Evolutionary conservation across 2,329 filamentous ascomycete genomes (phyloP), one percentile per base, ranked within the genome.

Genomic region (Aspergillus chevalieri): DNA sequence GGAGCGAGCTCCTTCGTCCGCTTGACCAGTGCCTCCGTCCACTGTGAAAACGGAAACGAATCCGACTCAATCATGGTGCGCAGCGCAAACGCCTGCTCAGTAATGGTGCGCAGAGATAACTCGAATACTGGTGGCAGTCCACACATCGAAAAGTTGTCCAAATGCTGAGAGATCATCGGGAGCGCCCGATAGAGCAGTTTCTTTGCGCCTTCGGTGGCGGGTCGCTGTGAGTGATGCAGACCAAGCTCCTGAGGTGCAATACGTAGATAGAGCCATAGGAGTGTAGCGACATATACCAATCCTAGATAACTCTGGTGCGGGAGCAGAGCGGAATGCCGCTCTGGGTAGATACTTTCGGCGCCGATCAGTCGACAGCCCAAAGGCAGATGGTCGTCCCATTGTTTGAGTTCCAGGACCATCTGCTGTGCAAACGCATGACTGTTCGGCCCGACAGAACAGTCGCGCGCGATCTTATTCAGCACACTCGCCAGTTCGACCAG

Each of bases 401-500:
- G 62, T 44, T 64, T 67, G 12, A 70, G 55, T 15, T 70, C 66
- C 19, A 63, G 43, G n/a, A 69, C 60, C 21, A 70, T 38, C 41
- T 70, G 65, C 43, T 68, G 66, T 10, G 62, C 60, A 49, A 68
- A 66, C 2, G 57, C 44, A 26, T 59, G 59, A 6, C 58, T 48
- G 24, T 62, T 64, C n/a, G 58, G 57, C 6, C 64, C 62, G 7
- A 57, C 54, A 2, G 61, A 58, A 7, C 63, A 53, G 41, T 68
- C 64, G 8, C 65, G 59, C 4, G 64, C 58, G 6, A 64, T 63
- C 47, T 65, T 70, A 46, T 70, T 70, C 33, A 70, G 49, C 2
- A 67, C 62, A 30, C 61, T 63, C 4, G 67, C 62, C 41, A 75
- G 48, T 43, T 72, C 68, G 1, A 78, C 66, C 14, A 81, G 61